phyloP scores from a whole-genome alignment of 345 rosid species.

The Viola odorata region DNA sequence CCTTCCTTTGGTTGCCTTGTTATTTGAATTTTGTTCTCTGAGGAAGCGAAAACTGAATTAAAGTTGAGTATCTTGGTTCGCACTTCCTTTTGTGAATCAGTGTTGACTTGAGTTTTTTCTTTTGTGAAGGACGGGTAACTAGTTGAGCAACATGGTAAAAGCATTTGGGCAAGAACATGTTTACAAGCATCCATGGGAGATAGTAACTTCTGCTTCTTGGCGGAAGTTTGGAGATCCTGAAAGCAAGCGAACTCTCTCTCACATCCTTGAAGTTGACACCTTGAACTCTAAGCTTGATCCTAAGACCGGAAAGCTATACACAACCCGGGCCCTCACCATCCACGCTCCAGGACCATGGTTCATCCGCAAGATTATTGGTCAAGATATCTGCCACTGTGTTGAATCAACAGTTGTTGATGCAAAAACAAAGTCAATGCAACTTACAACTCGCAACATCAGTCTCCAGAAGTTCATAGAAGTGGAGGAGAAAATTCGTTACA shows the following conservation, averaged over 20 bases:
- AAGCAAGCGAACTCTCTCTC: conserved; percentile 76
- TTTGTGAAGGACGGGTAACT: neutral
- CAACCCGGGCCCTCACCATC: conserved; percentile 77
- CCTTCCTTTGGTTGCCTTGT: neutral
- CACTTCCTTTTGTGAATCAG: neutral
- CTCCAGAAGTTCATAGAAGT: conserved; percentile 89
- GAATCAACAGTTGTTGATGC: conserved; percentile 89
- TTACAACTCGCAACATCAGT: conserved; percentile 71
- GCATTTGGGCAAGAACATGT: conserved; percentile 83
- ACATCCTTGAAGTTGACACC: conserved; percentile 81
- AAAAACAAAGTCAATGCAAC: conserved; percentile 76
- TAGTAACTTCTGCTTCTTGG: conserved; percentile 96
- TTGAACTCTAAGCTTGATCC: conserved; percentile 63
- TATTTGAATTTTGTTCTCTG: neutral
- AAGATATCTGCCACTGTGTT: conserved; percentile 87
- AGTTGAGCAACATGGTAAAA: conserved; percentile 48
- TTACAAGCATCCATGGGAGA: conserved; percentile 97
- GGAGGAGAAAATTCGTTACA: conserved; percentile 76
- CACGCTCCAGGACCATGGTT: conserved; percentile 98
- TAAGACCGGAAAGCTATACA: conserved; percentile 65
- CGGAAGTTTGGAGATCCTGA: conserved; percentile 92
- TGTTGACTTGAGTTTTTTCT: neutral
- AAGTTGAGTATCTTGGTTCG: neutral
- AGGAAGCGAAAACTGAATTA: neutral
- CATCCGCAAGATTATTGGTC: conserved; percentile 70